Evolutionary conservation across 2,329 filamentous ascomycete genomes (phyloP).

Genomic region (Knufia petricola): DNA sequence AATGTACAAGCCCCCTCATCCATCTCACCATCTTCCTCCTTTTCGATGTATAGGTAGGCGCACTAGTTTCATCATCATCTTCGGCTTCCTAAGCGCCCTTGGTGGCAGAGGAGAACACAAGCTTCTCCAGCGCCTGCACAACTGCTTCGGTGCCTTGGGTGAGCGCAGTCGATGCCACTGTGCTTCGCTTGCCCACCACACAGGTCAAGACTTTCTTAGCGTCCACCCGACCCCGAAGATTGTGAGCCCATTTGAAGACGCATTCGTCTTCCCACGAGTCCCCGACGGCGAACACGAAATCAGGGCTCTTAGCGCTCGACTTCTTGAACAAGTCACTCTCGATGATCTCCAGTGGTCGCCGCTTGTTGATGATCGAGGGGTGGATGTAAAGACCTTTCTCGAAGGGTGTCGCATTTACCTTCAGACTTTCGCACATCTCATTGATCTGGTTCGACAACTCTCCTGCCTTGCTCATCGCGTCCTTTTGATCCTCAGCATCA

Average conservation of each 20-base stretch:
- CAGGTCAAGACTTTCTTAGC: constrained; percentile 71
- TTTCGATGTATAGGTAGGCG: neutral
- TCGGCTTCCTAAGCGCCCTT: constrained; percentile 5
- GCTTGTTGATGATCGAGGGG: constrained; percentile 77
- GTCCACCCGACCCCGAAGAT: constrained; percentile 49
- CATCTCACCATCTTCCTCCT: constrained; percentile 6
- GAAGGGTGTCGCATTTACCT: constrained; percentile 71
- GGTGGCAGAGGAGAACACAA: neutral
- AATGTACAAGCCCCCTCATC: constrained; percentile 6
- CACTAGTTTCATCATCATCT: neutral
- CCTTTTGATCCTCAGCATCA: constrained; percentile 64
- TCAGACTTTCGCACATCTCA: constrained; percentile 74
- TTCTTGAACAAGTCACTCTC: constrained; percentile 50
- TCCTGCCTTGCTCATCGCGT: constrained; percentile 67
- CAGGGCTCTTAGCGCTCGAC: constrained; percentile 41
- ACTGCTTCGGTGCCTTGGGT: constrained; percentile 66
- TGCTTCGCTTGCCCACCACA: constrained; percentile 77
- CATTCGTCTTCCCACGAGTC: constrained; percentile 90
- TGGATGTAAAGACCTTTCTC: constrained; percentile 78
- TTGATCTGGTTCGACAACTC: constrained; percentile 95
- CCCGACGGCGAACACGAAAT: constrained; percentile 83
- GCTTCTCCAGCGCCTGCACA: constrained; percentile 4
- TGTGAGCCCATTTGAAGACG: constrained; percentile 90
- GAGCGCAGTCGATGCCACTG: constrained; percentile 73
- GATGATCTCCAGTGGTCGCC: constrained; percentile 66